Evolutionary conservation across 345 rosid species (phyloP).

Genomic region (Lepidium didymum): DNA sequence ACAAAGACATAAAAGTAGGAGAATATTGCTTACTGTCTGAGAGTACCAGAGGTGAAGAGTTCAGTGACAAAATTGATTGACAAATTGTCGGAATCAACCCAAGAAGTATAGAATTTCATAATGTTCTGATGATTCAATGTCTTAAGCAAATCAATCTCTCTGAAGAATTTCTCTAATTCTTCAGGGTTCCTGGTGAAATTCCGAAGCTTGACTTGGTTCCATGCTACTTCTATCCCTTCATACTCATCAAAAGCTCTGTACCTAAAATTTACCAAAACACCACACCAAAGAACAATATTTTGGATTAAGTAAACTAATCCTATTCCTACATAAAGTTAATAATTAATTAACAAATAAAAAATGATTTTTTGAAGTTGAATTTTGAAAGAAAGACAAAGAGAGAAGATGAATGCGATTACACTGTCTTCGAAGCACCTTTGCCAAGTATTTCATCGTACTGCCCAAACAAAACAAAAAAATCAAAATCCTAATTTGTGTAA

Average conservation of each 20-base stretch:
- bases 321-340: background rate
- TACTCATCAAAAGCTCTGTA: conserved; percentile 89
- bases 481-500: background rate
- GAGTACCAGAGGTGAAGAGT: conserved; percentile 94
- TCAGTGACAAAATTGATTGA: conserved; percentile 96
- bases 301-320: background rate
- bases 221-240: conserved; percentile 91
- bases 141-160: conserved; percentile 93
- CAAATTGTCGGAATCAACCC: conserved; percentile 81
- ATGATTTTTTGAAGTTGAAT: background rate
- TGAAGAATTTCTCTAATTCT: conserved; percentile 80
- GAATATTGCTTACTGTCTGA: conserved; percentile 53
- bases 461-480: conserved; percentile 7
- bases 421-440: conserved; percentile 93
- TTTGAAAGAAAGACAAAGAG: background rate
- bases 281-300: conserved; percentile 10
- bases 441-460: conserved; percentile 97
- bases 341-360: background rate
- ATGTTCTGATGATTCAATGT: conserved; percentile 87
- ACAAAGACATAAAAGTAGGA: background rate
- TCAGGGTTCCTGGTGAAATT: conserved; percentile 85
- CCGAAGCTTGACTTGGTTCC: conserved; percentile 96
- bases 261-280: conserved; percentile 28
- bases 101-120: conserved; percentile 87
- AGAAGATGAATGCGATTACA: conserved; percentile 47